Base-by-base conservation (phyloP, 2,329 filamentous ascomycete genomes). In the Nemania abortiva region DNA sequence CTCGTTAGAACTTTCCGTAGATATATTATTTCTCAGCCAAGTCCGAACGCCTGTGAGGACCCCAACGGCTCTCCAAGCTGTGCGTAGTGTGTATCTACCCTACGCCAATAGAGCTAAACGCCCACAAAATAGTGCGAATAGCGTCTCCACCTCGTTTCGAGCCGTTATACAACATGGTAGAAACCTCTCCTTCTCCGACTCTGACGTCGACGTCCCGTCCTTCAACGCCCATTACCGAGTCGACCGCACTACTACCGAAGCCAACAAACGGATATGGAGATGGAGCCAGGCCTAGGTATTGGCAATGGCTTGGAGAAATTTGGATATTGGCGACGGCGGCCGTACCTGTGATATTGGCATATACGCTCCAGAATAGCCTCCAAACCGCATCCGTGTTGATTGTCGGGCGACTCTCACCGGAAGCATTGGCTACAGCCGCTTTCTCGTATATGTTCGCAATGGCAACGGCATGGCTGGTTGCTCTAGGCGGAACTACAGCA, bases 371-470 rank as follows among this genome's bases (percentile, higher is more conserved):
- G 70, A 97, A 95, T 79, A 94, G 91, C 5, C 83, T 97, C 0
- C 94, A 97, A 77, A 97, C 94, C 0, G 78, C 92, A 1, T 96
- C 93, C 0, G 92, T 97, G 4, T 82, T 97, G 54, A 90, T 97
- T 45, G 93, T 93, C 2, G 94, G 94, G 10, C 89, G 92, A 2
- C 83, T 94, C 0, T 95, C 92, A 0, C 91, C 94, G 0, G 91
- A 96, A 79, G 90, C 93, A 1, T 83, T 97, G 6, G 92, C 94
- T 0, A 92, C 91, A 0, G 91, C 93, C 0, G 93, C 94, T 0
- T 97, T 97, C 76, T 92, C 92, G 1, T 95, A 96, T 83, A 97
- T 97, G 94, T 97, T 97, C 74, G 94, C 94, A 63, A 94, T 95
- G 92, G 90, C 92, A 24, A 94, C 93, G 0, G 94, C 90, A 0